These are phyloP conservation scores for Leishmania tarentolae DNA, from an alignment of 208 protist species.

Conservation along the genomic window DNA sequence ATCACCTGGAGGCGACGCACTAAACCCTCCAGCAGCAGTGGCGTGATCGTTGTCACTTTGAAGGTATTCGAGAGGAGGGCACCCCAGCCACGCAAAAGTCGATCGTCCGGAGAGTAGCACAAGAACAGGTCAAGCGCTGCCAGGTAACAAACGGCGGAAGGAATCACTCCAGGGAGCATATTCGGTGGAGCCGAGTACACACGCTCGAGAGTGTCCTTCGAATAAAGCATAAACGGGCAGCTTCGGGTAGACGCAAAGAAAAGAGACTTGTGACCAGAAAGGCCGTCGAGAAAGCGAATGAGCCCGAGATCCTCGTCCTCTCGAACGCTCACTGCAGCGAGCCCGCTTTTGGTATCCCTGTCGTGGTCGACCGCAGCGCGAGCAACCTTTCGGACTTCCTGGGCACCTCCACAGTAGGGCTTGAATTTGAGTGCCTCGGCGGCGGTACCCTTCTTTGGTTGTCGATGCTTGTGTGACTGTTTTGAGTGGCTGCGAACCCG, in stretches of 20 bases:
- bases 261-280: constrained; percentile 50
- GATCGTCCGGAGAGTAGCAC: constrained; percentile 50
- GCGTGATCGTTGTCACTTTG: constrained; percentile 31
- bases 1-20: constrained; percentile 43
- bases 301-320: constrained; percentile 38
- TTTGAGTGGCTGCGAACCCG: constrained; percentile 14
- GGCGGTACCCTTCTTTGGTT: background rate
- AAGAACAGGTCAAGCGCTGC: constrained; percentile 56
- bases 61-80: constrained; percentile 28
- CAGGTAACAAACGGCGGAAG: constrained; percentile 57
- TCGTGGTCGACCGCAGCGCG: no score
- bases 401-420: constrained; percentile 11
- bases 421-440: constrained; percentile 5
- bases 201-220: constrained; percentile 50
- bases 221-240: constrained; percentile 50
- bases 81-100: constrained; percentile 55
- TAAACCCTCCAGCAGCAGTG: constrained; percentile 41
- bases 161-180: constrained; percentile 40
- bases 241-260: constrained; percentile 62
- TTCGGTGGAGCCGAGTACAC: constrained; percentile 39
- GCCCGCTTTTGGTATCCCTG: background rate
- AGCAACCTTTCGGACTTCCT: background rate
- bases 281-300: constrained; percentile 48
- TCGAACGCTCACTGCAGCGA: background rate
- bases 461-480: background rate